Evolutionary conservation across 1,284 basidiomycete genomes (phyloP), one percentile per base, ranked within the genome.

Genomic region (Paramarasmius palmivorus): DNA sequence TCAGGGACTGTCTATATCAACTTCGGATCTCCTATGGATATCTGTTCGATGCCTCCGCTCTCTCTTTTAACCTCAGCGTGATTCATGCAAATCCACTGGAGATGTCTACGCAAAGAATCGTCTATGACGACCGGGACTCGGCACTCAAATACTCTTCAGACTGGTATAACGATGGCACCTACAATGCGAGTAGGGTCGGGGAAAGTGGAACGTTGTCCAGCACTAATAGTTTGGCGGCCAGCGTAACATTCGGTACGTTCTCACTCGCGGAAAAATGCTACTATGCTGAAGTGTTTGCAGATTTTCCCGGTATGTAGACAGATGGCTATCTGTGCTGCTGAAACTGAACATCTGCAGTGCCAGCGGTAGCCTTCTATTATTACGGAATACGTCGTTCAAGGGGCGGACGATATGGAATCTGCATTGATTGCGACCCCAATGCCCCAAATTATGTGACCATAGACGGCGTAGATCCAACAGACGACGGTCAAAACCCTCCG

Each of bases 341-440:
- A n/a, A n/a, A n/a, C n/a, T n/a, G n/a, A 22, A 22, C 10, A 26
- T 12, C 29, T 26, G 10, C 45, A 66, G 62, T 52, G 3, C 62
- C 65, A 15, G 68, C 65, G 2, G 56, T 61, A n/a, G 68, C 61
- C 2, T 66, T 70, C 35, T 67, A 64, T 35, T 68, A 67, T 54
- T 70, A 60, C 50, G 68, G 66, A 2, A 66, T 69, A 19, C 51
- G 25, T 15, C 59, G 61, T 9, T 62, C 54, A 36, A 39, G 53
- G 25, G 65, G 65, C 7, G 55, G 57, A 15, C 48, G 60, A 14
- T 51, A 67, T 40, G 59, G 57, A 4, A 68, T 68, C 17, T 68
- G 66, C 56, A 53, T 66, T 49, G 68, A 70, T 57, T 68, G 68
- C 49, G 64, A 67, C 52, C 64, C 65, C 22, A 61, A 65, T 39